Conservation (phyloP, 2,329 filamentous ascomycete species). For the Diaporthe sp. region DNA sequence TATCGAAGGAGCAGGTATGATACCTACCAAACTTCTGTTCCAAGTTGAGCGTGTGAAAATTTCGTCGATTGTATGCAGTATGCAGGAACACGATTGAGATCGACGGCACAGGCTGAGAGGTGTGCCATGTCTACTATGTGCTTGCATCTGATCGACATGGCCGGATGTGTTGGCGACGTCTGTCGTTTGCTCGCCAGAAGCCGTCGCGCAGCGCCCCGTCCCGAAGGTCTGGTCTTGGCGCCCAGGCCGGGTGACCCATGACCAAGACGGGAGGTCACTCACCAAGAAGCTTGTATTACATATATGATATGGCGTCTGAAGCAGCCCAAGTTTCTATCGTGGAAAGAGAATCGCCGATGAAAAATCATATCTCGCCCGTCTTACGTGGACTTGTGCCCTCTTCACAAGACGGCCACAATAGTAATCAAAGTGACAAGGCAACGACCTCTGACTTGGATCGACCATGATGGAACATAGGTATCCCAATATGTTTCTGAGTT, state of each 20-base stretch:
- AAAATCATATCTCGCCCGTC: not conserved
- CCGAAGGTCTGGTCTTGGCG: conserved; percentile 16
- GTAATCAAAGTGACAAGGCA: not conserved
- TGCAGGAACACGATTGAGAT: not conserved
- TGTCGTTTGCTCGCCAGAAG: not conserved
- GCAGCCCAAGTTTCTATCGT: not conserved
- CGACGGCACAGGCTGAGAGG: not conserved
- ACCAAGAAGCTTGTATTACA: conserved; percentile 11
- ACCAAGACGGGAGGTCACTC: conserved; percentile 2
- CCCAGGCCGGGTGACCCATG: not conserved
- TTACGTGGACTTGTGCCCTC: not conserved
- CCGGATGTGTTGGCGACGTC: not conserved
- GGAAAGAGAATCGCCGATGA: not conserved
- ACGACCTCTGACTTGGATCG: not conserved
- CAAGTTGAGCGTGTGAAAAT: not conserved
- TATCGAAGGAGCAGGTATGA: not conserved
- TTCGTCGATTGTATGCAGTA: not conserved
- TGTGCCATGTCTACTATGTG: not conserved
- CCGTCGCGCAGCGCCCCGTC: conserved; percentile 14
- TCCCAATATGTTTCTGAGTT: not conserved
- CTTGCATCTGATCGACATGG: not conserved
- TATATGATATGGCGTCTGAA: not conserved
- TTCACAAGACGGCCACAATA: not conserved
- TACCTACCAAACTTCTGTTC: not conserved
- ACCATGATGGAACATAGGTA: not conserved